A percentile compares a stretch with the other conserved stretches of the same genome.
Evolutionary conservation across 2,329 filamentous ascomycete genomes (phyloP).

Genomic region (Pseudocercospora fijiensis): DNA sequence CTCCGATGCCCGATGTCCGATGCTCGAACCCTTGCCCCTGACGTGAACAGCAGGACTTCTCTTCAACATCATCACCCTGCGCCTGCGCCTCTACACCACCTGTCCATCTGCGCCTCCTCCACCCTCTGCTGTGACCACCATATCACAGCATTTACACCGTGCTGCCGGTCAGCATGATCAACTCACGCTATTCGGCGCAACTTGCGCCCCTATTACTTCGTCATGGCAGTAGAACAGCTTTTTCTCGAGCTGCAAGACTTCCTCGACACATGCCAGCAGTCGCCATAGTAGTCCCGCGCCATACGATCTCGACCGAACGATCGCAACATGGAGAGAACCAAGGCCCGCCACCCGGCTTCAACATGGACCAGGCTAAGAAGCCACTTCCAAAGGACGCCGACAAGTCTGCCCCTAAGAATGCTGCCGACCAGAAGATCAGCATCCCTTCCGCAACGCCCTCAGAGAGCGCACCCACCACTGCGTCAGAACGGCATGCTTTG

Average conservation of each 20-base stretch:
- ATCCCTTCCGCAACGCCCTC: slow-evolving; percentile 45
- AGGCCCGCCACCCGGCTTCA: slow-evolving; percentile 84
- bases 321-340: slow-evolving; percentile 49
- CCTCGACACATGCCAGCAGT: slow-evolving; percentile 56
- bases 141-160: slow-evolving; percentile 12
- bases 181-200: slow-evolving; percentile 43
- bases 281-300: slow-evolving; percentile 57
- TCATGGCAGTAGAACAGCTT: slow-evolving; percentile 45
- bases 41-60: neutral
- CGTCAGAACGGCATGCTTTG: slow-evolving; percentile 52
- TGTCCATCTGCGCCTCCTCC: neutral
- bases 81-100: slow-evolving; percentile 5
- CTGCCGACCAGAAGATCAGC: slow-evolving; percentile 27
- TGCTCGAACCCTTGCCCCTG: neutral
- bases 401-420: slow-evolving; percentile 34
- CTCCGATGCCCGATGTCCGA: neutral
- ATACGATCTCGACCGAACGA: slow-evolving; percentile 57
- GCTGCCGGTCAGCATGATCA: slow-evolving; percentile 46
- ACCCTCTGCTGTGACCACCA: slow-evolving; percentile 9
- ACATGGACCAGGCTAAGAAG: slow-evolving; percentile 84
- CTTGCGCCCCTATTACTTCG: slow-evolving; percentile 50
- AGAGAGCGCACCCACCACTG: slow-evolving; percentile 48
- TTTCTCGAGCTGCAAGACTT: slow-evolving; percentile 44
- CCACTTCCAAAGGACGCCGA: slow-evolving; percentile 63
- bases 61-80: slow-evolving; percentile 15